Percentiles rank a stretch among this genome's conserved stretches.
These are phyloP conservation scores for Clitopilus passeckerianus DNA, from an alignment of 768 basidiomycete species.

Conservation along the genomic window DNA sequence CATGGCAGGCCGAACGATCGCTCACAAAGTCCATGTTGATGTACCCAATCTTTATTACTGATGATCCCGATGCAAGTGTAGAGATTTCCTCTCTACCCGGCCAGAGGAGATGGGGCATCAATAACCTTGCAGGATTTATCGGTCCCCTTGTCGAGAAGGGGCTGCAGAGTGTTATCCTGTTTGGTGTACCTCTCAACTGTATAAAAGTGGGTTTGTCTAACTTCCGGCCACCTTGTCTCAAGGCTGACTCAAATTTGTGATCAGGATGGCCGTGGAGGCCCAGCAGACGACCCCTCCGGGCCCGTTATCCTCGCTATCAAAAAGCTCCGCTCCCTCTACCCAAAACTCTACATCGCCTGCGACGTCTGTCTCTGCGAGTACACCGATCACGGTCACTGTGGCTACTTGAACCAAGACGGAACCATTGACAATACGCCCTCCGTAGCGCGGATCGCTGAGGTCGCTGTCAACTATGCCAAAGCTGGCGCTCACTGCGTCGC, in stretches of 20 bases:
- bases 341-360: constrained; percentile 81
- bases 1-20: constrained; percentile 78
- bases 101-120: constrained; percentile 93
- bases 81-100: constrained; percentile 77
- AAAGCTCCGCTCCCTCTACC: constrained; percentile 72
- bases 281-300: constrained; percentile 85
- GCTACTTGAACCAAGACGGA: constrained; percentile 67
- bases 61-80: constrained; percentile 82
- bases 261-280: constrained; percentile 80
- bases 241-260: background rate
- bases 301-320: constrained; percentile 94
- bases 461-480: constrained; percentile 85
- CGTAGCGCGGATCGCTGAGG: constrained; percentile 84
- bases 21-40: constrained; percentile 93
- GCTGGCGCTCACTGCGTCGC: constrained; percentile 99
- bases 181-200: constrained; percentile 85
- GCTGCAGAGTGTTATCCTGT: constrained; percentile 86
- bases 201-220: constrained; percentile 49
- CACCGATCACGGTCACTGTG: constrained; percentile 97
- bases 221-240: too few species aligned
- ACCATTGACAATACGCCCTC: constrained; percentile 76
- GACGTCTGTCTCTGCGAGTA: constrained; percentile 99
- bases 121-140: constrained; percentile 83
- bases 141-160: constrained; percentile 88
- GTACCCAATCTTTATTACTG: constrained; percentile 98